These are phyloP conservation scores for Aureobasidium pullulans DNA, from an alignment of 2,329 filamentous ascomycete species.

Conservation along the genomic window DNA sequence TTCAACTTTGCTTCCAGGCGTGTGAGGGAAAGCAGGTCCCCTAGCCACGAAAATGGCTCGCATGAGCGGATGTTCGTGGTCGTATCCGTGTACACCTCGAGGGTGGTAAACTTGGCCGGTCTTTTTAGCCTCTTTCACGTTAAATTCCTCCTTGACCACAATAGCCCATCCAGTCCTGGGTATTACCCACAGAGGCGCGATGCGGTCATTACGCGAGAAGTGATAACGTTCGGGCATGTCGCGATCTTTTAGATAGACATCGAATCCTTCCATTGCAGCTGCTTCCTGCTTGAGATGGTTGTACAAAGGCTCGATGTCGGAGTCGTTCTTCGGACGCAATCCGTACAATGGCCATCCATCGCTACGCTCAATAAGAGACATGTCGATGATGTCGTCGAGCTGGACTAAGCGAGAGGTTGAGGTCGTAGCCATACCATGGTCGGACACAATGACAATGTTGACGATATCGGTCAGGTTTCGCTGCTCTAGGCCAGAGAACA, in stretches of 20 bases:
- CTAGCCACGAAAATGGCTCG: constrained; percentile 88
- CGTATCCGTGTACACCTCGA: constrained; percentile 84
- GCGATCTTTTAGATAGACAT: constrained; percentile 78
- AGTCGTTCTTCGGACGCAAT: constrained; percentile 66
- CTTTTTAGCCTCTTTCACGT: constrained; percentile 59
- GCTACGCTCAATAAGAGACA: constrained; percentile 67
- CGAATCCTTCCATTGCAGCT: constrained; percentile 61
- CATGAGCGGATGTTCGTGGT: constrained; percentile 92
- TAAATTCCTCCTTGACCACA: constrained; percentile 70
- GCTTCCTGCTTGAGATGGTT: constrained; percentile 49
- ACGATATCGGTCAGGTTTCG: constrained; percentile 85
- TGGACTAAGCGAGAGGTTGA: constrained; percentile 74
- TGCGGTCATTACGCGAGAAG: constrained; percentile 79
- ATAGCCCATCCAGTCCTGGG: constrained; percentile 91
- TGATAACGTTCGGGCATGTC: constrained; percentile 92
- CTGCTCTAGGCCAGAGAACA: constrained; percentile 68
- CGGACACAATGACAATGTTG: constrained; percentile 92
- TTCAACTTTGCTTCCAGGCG: constrained; percentile 69
- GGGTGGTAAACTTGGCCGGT: constrained; percentile 67
- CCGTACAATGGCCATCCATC: constrained; percentile 95
- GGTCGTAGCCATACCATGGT: constrained; percentile 97
- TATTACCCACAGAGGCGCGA: constrained; percentile 90
- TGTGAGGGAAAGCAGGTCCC: constrained; percentile 85
- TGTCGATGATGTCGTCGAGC: constrained; percentile 80
- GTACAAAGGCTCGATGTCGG: constrained; percentile 62